These are phyloP conservation scores for Metroxylon sagu DNA, from an alignment of 176 grass and related monocot genomes.

Conservation along the genomic window DNA sequence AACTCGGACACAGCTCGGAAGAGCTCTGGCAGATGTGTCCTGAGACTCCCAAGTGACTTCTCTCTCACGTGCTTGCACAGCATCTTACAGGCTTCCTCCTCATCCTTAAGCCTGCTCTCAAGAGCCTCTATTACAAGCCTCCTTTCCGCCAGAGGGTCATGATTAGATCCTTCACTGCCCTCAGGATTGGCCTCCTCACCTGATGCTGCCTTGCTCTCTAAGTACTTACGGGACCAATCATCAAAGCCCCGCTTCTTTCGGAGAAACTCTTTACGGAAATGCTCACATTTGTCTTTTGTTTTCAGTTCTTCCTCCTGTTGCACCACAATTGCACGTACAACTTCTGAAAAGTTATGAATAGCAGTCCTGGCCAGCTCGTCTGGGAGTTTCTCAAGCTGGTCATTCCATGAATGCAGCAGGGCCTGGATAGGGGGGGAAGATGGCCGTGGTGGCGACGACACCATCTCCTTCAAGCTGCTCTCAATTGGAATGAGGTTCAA, in stretches of 20 bases:
- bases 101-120: conserved; percentile 26
- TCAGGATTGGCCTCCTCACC: conserved; percentile 26
- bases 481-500: conserved; percentile 65
- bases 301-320: conserved; percentile 57
- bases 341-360: conserved; percentile 46
- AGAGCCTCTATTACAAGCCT: conserved; percentile 27
- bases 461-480: conserved; percentile 37
- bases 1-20: conserved; percentile 40
- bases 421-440: conserved; percentile 50
- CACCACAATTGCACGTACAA: conserved; percentile 44
- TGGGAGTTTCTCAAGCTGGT: conserved; percentile 45
- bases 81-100: conserved; percentile 30
- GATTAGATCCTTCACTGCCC: background rate
- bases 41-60: conserved; percentile 57
- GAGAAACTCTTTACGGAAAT: conserved; percentile 34
- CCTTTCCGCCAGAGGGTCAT: conserved; percentile 33
- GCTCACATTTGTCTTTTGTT: conserved; percentile 32
- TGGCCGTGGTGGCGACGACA: conserved; percentile 23
- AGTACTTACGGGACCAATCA: conserved; percentile 47
- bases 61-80: conserved; percentile 68
- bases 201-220: conserved; percentile 28
- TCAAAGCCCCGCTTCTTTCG: conserved; percentile 58
- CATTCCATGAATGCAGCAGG: conserved; percentile 51
- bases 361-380: conserved; percentile 26
- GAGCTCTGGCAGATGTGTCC: conserved; percentile 48